Conservation (phyloP, 2,329 filamentous ascomycete species). For the Torrubiella hemipterigena region DNA sequence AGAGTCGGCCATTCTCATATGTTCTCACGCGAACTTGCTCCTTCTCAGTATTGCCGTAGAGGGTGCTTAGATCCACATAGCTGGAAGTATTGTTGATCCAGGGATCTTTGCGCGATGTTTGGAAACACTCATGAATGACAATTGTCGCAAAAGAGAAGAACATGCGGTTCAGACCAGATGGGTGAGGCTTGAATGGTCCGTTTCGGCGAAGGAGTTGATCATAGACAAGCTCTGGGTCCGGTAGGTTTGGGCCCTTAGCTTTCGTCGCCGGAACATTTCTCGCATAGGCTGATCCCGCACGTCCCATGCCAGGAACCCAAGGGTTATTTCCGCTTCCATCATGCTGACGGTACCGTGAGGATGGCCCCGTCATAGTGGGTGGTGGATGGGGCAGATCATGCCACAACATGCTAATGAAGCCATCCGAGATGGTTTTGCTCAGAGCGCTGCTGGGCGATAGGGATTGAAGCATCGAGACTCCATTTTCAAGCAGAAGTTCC, state of each 20-base stretch:
- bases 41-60: conserved; percentile 58
- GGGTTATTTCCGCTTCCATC: conserved; percentile 1
- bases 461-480: background rate
- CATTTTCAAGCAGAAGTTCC: background rate
- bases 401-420: background rate
- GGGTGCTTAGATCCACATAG: conserved; percentile 58
- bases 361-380: background rate
- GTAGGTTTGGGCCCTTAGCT: background rate
- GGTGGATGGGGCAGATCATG: conserved; percentile 1
- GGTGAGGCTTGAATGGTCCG: background rate
- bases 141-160: conserved; percentile 33
- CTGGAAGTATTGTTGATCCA: conserved; percentile 53
- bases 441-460: background rate
- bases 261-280: background rate
- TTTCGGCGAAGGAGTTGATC: conserved; percentile 2
- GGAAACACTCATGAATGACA: conserved; percentile 35
- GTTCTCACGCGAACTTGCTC: conserved; percentile 57
- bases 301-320: background rate
- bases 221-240: conserved; percentile 1
- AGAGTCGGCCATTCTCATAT: conserved; percentile 58
- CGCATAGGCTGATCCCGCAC: conserved; percentile 7
- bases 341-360: background rate
- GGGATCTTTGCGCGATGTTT: conserved; percentile 16
- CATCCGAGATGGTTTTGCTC: background rate
- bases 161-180: conserved; percentile 8